Evolutionary conservation across 2,329 filamentous ascomycete genomes (phyloP).

Genomic region (Seiridium unicorne): DNA sequence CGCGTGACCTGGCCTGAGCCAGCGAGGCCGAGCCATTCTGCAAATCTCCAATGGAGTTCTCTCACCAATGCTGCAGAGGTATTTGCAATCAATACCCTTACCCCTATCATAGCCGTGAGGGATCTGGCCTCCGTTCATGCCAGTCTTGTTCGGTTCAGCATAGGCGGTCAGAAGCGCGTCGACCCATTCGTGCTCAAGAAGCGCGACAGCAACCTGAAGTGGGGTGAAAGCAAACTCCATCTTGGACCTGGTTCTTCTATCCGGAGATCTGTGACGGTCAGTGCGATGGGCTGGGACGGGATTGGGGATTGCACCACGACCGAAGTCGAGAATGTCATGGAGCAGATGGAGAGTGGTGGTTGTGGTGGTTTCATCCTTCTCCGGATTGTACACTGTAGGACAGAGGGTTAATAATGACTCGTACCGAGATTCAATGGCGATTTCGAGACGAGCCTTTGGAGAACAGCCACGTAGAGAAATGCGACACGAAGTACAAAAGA

Average conservation of each 20-base stretch:
- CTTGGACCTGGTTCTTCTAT: background rate
- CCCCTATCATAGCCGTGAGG: background rate
- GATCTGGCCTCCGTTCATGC: conserved; percentile 2
- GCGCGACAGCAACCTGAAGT: conserved; percentile 15
- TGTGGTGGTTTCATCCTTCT: background rate
- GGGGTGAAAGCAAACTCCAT: conserved; percentile 14
- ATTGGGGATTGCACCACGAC: conserved; percentile 16
- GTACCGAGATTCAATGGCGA: no score
- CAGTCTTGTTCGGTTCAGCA: conserved; percentile 13
- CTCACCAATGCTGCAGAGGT: conserved; percentile 5
- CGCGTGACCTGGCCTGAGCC: no score
- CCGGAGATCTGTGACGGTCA: background rate
- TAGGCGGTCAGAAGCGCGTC: conserved; percentile 15
- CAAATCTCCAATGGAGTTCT: conserved; percentile 15
- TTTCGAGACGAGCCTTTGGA: no score
- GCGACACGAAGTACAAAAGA: no score
- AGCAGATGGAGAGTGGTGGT: conserved; percentile 12
- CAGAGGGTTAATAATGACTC: no score
- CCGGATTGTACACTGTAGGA: conserved; percentile 4
- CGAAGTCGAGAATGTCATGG: conserved; percentile 16
- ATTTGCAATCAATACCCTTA: background rate
- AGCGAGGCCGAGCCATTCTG: background rate
- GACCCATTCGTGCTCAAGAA: conserved; percentile 17
- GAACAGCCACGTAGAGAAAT: no score
- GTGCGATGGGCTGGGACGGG: conserved; percentile 7